Evolutionary conservation across 139 green algal genomes (phyloP).

Genomic region (Mesotaenium endlicherianum): DNA sequence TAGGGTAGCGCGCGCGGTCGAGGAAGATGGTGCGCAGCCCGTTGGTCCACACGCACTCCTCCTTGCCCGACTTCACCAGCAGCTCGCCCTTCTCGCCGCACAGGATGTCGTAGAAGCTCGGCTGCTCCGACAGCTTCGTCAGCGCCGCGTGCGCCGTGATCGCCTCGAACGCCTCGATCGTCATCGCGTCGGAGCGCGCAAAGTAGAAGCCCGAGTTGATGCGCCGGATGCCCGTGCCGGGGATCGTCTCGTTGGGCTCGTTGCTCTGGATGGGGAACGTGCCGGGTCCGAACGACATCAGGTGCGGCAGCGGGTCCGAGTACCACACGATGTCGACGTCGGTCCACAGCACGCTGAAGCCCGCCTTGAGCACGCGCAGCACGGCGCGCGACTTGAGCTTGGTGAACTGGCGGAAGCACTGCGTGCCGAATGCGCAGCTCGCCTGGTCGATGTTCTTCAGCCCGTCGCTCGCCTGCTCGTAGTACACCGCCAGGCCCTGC

Average conservation of each 20-base stretch:
- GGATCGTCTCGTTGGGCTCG: slow-evolving; percentile 21
- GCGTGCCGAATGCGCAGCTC: slow-evolving; percentile 30
- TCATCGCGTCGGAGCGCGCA: slow-evolving; percentile 12
- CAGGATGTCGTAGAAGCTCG: slow-evolving; percentile 42
- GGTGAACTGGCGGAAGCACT: slow-evolving; percentile 46
- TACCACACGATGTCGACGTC: slow-evolving; percentile 45
- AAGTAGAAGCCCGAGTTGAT: slow-evolving; percentile 51
- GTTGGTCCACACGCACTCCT: slow-evolving; percentile 30
- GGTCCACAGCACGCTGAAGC: slow-evolving; percentile 34
- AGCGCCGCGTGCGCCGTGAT: slow-evolving; percentile 31
- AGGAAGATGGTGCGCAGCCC: slow-evolving; percentile 34
- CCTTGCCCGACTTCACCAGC: slow-evolving; percentile 20
- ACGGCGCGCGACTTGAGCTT: slow-evolving; percentile 43
- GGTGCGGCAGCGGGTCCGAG: slow-evolving; percentile 15
- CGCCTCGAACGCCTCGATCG: slow-evolving; percentile 15
- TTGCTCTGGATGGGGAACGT: slow-evolving; percentile 48
- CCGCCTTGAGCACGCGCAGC: slow-evolving; percentile 19
- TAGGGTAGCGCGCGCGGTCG: slow-evolving; percentile 24
- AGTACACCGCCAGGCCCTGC: slow-evolving; percentile 35
- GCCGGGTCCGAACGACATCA: slow-evolving; percentile 14
- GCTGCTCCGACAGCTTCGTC: slow-evolving; percentile 40
- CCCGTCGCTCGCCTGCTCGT: slow-evolving; percentile 7
- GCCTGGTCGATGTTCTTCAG: slow-evolving; percentile 7
- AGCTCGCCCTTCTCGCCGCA: slow-evolving; percentile 42
- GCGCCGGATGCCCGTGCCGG: slow-evolving; percentile 27